Evolutionary conservation across 352 stramenopile genomes (phyloP).

Genomic region (Pythium coloratum): DNA sequence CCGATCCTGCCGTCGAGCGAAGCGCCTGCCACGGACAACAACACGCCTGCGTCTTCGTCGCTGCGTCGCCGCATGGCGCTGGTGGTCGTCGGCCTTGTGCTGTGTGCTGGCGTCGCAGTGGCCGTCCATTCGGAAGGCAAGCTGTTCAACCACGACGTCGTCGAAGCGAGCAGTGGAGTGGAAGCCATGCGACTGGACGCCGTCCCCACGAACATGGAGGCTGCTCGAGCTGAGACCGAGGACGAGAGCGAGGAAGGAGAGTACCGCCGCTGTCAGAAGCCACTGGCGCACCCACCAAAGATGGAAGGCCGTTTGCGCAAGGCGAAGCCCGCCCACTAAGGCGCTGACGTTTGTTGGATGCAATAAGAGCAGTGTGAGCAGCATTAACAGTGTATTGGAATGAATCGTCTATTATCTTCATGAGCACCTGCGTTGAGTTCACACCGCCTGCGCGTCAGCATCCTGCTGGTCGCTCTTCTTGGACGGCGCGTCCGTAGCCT

Average conservation of each 20-base stretch:
- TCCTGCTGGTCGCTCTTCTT: conserved; percentile 19
- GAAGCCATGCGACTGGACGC: background rate
- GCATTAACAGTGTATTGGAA: background rate
- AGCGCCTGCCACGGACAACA: background rate
- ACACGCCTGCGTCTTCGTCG: background rate
- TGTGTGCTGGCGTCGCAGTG: conserved; percentile 3
- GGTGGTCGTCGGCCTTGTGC: conserved; percentile 4
- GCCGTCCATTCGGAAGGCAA: background rate
- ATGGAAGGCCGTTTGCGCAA: background rate
- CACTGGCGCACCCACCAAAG: background rate
- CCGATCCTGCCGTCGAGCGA: background rate
- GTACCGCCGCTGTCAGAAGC: background rate
- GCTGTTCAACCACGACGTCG: background rate
- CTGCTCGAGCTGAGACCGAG: background rate
- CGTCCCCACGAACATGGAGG: background rate
- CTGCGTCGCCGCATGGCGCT: background rate
- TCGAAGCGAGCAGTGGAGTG: background rate
- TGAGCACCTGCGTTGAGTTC: background rate
- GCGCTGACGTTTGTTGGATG: background rate
- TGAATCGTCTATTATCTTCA: conserved; percentile 10
- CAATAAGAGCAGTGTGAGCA: background rate
- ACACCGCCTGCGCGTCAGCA: conserved; percentile 10
- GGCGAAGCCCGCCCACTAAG: background rate
- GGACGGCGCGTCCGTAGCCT: conserved; percentile 17
- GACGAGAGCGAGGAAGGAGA: background rate